Conservation (phyloP, 2,329 filamentous ascomycete species). For the Cordyceps cicadae region DNA sequence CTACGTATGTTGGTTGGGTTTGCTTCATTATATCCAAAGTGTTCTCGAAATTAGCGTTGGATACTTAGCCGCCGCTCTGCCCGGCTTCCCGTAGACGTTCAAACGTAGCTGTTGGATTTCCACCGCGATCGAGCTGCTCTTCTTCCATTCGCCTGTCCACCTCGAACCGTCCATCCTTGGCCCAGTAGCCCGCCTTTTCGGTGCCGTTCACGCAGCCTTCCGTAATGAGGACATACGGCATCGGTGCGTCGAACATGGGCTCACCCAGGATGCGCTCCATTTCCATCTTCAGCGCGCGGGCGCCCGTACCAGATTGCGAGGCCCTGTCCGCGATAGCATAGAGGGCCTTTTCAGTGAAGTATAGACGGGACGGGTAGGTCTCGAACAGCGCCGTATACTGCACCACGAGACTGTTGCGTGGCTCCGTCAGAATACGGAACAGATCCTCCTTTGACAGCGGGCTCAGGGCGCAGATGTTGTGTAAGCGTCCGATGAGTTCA, state of each 20-base stretch:
- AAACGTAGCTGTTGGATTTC: constrained; percentile 23
- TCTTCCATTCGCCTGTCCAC: constrained; percentile 60
- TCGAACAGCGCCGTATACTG: constrained; percentile 88
- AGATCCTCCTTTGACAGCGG: constrained; percentile 62
- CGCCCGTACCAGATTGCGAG: constrained; percentile 59
- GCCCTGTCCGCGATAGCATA: constrained; percentile 68
- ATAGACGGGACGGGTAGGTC: constrained; percentile 67
- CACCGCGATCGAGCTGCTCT: constrained; percentile 39
- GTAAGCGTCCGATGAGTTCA: constrained; percentile 90
- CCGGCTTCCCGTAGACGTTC: constrained; percentile 39
- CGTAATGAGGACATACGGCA: constrained; percentile 66
- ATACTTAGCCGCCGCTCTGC: constrained; percentile 35
- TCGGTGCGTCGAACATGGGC: constrained; percentile 74
- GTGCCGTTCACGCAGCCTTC: constrained; percentile 58
- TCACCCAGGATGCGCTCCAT: constrained; percentile 72
- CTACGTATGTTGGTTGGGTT: not conserved
- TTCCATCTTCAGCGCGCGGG: constrained; percentile 68
- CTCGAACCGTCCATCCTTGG: constrained; percentile 61
- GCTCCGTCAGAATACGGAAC: constrained; percentile 84
- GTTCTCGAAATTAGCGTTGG: not conserved
- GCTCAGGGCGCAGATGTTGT: constrained; percentile 78
- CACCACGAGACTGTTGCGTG: constrained; percentile 75
- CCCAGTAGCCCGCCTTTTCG: constrained; percentile 55
- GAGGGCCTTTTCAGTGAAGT: constrained; percentile 76
- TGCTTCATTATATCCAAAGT: not conserved